Base-by-base conservation (phyloP, 106 monocot species). In the Dendrobium officinale region DNA sequence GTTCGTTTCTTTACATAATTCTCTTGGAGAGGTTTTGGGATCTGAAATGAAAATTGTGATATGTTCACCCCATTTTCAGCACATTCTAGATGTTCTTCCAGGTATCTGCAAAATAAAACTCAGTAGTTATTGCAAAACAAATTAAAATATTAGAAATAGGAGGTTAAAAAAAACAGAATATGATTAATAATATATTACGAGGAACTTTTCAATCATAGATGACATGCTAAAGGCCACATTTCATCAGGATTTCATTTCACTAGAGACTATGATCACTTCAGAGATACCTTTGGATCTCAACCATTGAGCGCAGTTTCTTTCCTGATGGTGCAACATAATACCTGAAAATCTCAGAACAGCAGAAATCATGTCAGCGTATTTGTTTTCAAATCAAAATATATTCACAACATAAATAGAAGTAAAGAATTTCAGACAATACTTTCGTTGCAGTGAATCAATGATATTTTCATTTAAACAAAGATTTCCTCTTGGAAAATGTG, bases 241-340 rank as follows among this genome's bases (percentile, higher is more conserved):
- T 43, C 43, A 75, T 75, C 41, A 75, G 37, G 51, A 9, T 47
- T 47, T 47, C 47, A 47, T 9, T 6, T 15, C 26, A 42, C 40
- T 42, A 42, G 64, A 79, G 61, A 49, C 73, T 79, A 33, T 13
- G 5, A 49, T 11, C 18, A 72, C 37, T 17, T 70, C 4, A 27
- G n/a, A 67, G 78, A 18, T 86, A 95, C 95, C 75, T 93, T 73
- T 93, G 80, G 55, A 93, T 72, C 54, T 91, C 91, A 82, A 91
- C 89, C 86, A 87, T 88, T n/a, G 95, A 95, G 20, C 95, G 80
- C 44, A 95, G 73, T 84, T 73, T 89, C 82, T 91, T 95, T 59
- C 92, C 95, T 37, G 88, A 82, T 27, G 93, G 93, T 78, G 93
- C 70, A 64, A 68, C 55, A 78, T 93, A 93, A 87, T 95, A 95